Evolutionary conservation across 2,329 filamentous ascomycete species (phyloP), one percentile per base, ranked within the genome.

Genomic region (Metarhizium anisopliae): DNA sequence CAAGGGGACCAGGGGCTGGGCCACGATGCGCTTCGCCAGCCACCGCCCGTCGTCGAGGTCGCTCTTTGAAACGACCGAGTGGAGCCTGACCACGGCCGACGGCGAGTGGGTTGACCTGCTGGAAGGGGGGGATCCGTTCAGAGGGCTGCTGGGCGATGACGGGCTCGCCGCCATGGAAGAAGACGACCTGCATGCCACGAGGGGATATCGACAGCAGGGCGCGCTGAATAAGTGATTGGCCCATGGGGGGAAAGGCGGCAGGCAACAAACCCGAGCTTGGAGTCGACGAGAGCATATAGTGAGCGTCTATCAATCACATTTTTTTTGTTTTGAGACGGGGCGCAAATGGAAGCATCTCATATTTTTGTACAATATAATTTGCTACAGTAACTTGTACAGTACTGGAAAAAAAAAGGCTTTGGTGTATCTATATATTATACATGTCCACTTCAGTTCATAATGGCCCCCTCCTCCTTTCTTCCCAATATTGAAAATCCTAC

Each of bases 61-160:
- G 42, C 72, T 82, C 77, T 97, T 96, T 71, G 85, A 90, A 74
- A 99, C 94, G 40, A 82, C 86, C 56, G 89, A 92, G 76, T 99
- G 93, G 92, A 94, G 86, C 67, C 74, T 99, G 64, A 83, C 86
- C 68, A 84, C 82, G 59, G 76, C 76, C 53, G 82, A 86, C 61
- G 80, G 80, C 45, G 62, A 61, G 47, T 77, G 72, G 68, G 72
- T 96, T 61, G 86, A 95, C 67, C 72, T 99, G 69, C 77, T 96
- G 59, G 84, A 89, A 62, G 83, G 80, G 4, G 76, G 73, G 57
- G 78, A 94, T 76, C 88, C 89, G 47, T 91, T 94, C 68, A 72
- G 69, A 63, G 77, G 71, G 16, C 70, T 80, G 53, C 67, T 74
- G 47, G 77, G 69, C 47, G 66, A 68, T n/a, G 75, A 72, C 47